A percentile compares a stretch with the other conserved stretches of the same genome.
phyloP scores from a whole-genome alignment of 2,329 filamentous ascomycete species.

The Pyricularia sp. region DNA sequence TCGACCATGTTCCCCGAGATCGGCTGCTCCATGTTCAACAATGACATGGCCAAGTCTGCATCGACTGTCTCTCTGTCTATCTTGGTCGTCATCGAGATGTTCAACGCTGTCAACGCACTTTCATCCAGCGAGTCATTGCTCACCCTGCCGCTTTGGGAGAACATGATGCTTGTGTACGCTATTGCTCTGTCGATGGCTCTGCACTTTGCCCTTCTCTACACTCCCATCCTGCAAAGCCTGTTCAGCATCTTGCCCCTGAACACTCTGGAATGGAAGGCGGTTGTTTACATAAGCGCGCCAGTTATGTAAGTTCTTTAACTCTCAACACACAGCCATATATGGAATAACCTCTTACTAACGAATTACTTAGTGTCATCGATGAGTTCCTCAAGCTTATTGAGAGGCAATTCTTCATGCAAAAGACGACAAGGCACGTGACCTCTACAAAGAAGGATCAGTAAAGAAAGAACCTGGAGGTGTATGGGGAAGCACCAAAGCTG shows the following conservation, averaged over 20 bases:
- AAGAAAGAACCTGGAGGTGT: constrained; percentile 7
- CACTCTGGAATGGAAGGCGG: constrained; percentile 84
- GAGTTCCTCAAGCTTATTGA: constrained; percentile 76
- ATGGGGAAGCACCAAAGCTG: background rate
- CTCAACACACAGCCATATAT: background rate
- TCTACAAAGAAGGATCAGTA: constrained; percentile 47
- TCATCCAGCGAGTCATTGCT: constrained; percentile 91
- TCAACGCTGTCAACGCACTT: constrained; percentile 97
- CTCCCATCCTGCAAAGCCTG: constrained; percentile 75
- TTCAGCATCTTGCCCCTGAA: constrained; percentile 89
- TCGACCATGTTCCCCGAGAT: constrained; percentile 76
- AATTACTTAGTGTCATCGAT: constrained; percentile 57
- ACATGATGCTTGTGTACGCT: constrained; percentile 96
- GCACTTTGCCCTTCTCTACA: constrained; percentile 90
- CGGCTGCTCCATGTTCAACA: constrained; percentile 83
- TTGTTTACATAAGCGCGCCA: constrained; percentile 77
- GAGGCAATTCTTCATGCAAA: constrained; percentile 54
- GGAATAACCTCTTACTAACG: background rate
- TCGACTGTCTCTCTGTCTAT: constrained; percentile 89
- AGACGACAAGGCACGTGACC: constrained; percentile 25
- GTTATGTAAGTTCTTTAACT: constrained; percentile 65
- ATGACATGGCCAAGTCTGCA: constrained; percentile 78
- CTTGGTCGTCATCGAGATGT: constrained; percentile 97
- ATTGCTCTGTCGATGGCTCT: constrained; percentile 88
- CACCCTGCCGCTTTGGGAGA: constrained; percentile 92